These are phyloP conservation scores for Zoysia pacifica DNA, from an alignment of 176 grass and related monocot species.

Conservation along the genomic window DNA sequence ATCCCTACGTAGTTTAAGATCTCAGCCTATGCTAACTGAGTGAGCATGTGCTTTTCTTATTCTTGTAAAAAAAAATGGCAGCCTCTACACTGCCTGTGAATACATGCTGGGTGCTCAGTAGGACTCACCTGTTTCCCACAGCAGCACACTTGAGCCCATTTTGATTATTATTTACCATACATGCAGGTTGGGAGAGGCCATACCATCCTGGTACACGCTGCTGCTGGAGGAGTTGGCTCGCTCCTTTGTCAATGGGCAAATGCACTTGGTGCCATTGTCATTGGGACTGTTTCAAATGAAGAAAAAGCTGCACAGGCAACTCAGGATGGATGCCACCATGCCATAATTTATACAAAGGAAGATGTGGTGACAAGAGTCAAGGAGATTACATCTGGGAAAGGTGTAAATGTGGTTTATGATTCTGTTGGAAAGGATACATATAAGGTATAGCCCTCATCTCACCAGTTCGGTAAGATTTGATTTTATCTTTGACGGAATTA, in stretches of 20 bases:
- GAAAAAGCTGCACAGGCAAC: constrained; percentile 76
- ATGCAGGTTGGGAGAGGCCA: constrained; percentile 72
- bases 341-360: constrained; percentile 77
- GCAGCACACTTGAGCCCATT: background rate
- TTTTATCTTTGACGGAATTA: background rate
- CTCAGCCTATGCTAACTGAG: background rate
- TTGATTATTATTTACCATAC: background rate
- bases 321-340: constrained; percentile 77
- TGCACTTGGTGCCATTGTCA: constrained; percentile 86
- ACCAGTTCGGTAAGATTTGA: background rate
- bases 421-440: constrained; percentile 92
- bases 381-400: constrained; percentile 78
- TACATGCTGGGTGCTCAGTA: background rate
- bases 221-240: constrained; percentile 87
- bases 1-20: background rate
- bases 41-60: background rate
- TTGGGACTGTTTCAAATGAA: constrained; percentile 86
- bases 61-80: background rate
- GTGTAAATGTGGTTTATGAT: constrained; percentile 89
- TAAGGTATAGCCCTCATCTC: constrained; percentile 46
- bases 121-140: background rate
- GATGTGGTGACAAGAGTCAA: constrained; percentile 77
- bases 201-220: constrained; percentile 75
- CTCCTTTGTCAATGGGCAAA: constrained; percentile 93
- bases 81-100: background rate